Conservation (phyloP, 140 eudicot species). For the Anethum foeniculum region DNA sequence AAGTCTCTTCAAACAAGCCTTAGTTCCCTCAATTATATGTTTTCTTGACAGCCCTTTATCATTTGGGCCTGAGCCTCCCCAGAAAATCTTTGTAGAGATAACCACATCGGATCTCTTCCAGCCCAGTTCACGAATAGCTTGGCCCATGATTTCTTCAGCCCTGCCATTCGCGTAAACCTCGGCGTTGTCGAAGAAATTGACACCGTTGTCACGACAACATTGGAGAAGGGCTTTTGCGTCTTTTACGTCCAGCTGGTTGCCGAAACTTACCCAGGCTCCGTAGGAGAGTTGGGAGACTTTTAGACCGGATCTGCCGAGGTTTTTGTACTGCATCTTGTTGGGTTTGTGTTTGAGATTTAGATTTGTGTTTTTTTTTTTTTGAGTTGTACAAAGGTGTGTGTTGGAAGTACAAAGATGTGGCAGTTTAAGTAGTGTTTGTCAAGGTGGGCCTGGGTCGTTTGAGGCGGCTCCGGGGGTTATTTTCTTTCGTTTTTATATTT, state of each 20-base stretch:
- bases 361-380: neutral
- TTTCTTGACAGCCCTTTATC: conserved; percentile 83
- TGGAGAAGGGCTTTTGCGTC: conserved; percentile 84
- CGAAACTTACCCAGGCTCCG: conserved; percentile 96
- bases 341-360: neutral
- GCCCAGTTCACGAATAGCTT: conserved; percentile 85
- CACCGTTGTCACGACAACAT: conserved; percentile 79
- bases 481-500: too few species aligned
- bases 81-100: conserved; percentile 74
- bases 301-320: conserved; percentile 75
- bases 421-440: too few species aligned
- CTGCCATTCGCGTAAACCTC: conserved; percentile 95
- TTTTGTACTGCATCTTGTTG: conserved; percentile 67
- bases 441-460: too few species aligned
- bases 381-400: too few species aligned
- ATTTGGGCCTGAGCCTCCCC: conserved; percentile 96
- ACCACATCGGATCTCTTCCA: conserved; percentile 85
- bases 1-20: conserved; percentile 56
- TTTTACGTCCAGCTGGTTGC: conserved; percentile 83
- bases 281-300: conserved; percentile 75
- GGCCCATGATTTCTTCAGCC: conserved; percentile 94
- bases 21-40: conserved; percentile 74
- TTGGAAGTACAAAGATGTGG: too few species aligned
- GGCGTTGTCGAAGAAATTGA: conserved; percentile 93
- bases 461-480: too few species aligned